phyloP scores from a whole-genome alignment of 2,329 filamentous ascomycete genomes.

The Ceratocystis papillata region DNA sequence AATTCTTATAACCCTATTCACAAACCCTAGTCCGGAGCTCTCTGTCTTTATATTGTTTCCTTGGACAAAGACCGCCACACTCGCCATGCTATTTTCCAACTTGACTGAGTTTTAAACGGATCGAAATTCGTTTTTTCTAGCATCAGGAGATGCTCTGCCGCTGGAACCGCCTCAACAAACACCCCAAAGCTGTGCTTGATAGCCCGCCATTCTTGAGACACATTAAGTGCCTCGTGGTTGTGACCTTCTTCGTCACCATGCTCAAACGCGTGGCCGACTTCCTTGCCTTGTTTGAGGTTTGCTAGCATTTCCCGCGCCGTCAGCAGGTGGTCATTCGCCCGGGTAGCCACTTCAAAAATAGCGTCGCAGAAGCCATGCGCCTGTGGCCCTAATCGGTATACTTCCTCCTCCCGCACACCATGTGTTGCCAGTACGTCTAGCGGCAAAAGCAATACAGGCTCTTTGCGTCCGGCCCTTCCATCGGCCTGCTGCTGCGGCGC shows the following conservation, averaged over 20 bases:
- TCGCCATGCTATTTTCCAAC: slow-evolving; percentile 79
- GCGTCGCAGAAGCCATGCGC: slow-evolving; percentile 78
- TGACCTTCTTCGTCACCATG: slow-evolving; percentile 58
- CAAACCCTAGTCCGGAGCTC: background rate
- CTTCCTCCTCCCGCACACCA: slow-evolving; percentile 75
- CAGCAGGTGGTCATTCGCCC: slow-evolving; percentile 90
- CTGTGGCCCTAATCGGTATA: slow-evolving; percentile 67
- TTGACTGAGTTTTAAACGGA: slow-evolving; percentile 53
- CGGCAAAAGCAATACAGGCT: slow-evolving; percentile 60
- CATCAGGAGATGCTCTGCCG: slow-evolving; percentile 64
- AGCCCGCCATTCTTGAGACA: slow-evolving; percentile 34
- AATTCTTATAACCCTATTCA: background rate
- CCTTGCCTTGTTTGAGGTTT: slow-evolving; percentile 61
- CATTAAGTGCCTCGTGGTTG: slow-evolving; percentile 42
- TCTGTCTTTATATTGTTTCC: slow-evolving; percentile 27
- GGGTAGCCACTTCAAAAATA: slow-evolving; percentile 81
- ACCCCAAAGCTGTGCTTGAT: slow-evolving; percentile 61
- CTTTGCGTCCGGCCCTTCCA: slow-evolving; percentile 29
- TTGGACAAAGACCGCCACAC: slow-evolving; percentile 45
- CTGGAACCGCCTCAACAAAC: slow-evolving; percentile 67
- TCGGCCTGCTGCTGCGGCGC: slow-evolving; percentile 25
- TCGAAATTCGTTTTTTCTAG: slow-evolving; percentile 79
- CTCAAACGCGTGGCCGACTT: slow-evolving; percentile 78
- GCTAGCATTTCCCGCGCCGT: slow-evolving; percentile 86
- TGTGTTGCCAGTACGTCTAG: slow-evolving; percentile 79